Conservation (phyloP, 164 flowering plant genomes). For the Brasenia schreberi region DNA sequence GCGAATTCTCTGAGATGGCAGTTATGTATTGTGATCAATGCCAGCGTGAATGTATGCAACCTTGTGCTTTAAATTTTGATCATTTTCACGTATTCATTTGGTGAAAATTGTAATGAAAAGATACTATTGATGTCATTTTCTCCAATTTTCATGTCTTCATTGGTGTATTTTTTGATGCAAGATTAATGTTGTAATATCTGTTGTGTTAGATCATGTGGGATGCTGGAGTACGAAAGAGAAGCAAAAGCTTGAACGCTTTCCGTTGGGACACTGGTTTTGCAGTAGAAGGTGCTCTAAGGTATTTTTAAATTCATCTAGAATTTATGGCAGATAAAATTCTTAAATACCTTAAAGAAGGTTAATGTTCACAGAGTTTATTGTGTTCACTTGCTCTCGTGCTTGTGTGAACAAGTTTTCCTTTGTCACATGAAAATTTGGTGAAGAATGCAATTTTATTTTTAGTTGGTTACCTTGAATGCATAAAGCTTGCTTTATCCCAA, state of each 20-base stretch:
- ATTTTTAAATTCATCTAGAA: conserved; percentile 1
- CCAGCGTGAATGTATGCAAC: conserved; percentile 49
- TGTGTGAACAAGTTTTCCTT: neutral
- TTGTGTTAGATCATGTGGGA: conserved; percentile 46
- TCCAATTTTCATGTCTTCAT: too few species aligned
- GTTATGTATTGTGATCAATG: conserved; percentile 57
- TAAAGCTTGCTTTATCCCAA: neutral
- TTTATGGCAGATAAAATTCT: neutral
- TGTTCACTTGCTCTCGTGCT: neutral
- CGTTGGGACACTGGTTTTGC: conserved; percentile 58
- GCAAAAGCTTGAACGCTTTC: conserved; percentile 6
- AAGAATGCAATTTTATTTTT: neutral
- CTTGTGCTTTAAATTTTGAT: conserved; percentile 1
- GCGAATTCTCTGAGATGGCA: conserved; percentile 12
- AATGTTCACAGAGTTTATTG: too few species aligned
- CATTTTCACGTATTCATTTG: neutral
- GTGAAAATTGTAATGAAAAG: too few species aligned
- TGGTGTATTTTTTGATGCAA: neutral
- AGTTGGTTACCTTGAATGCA: too few species aligned
- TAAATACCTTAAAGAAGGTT: neutral
- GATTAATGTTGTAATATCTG: conserved; percentile 1
- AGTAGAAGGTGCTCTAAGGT: conserved; percentile 58
- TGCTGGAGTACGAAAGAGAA: conserved; percentile 32
- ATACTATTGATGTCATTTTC: too few species aligned
- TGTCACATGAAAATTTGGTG: neutral